Conservation (phyloP, 768 basidiomycete species). For the Multifurca ochricompacta region DNA sequence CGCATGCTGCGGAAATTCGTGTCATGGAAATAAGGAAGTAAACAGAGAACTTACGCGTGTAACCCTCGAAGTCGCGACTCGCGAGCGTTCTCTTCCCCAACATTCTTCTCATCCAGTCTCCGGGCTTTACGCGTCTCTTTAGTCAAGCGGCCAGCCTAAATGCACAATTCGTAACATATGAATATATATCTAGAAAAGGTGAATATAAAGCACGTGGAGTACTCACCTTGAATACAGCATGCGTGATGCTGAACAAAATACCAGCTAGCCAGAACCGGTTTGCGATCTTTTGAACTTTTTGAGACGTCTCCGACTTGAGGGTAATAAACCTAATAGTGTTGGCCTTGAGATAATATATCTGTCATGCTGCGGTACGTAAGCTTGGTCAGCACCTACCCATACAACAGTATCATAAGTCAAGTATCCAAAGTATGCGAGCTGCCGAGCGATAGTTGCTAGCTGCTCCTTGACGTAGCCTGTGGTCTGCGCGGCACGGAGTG, state of each 20-base stretch:
- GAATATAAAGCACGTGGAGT: background rate
- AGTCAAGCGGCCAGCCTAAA: conserved; percentile 51
- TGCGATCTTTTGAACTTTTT: conserved; percentile 53
- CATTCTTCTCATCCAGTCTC: conserved; percentile 55
- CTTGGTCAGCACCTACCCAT: conserved; percentile 53
- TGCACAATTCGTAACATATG: background rate
- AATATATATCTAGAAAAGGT: background rate
- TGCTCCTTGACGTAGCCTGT: conserved; percentile 58
- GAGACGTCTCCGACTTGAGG: conserved; percentile 51
- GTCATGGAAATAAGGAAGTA: conserved; percentile 8
- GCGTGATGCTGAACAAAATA: conserved; percentile 70
- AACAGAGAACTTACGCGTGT: conserved; percentile 36
- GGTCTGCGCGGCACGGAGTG: conserved; percentile 58
- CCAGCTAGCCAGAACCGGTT: conserved; percentile 87
- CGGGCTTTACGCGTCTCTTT: conserved; percentile 51
- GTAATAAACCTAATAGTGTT: conserved; percentile 58
- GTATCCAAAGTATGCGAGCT: conserved; percentile 85
- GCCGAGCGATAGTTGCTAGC: conserved; percentile 70
- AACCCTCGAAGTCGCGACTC: conserved; percentile 55
- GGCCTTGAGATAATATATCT: conserved; percentile 35
- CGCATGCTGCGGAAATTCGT: conserved; percentile 40
- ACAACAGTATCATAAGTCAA: conserved; percentile 73
- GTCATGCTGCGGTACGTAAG: background rate
- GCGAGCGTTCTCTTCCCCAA: conserved; percentile 56
- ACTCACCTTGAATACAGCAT: conserved; percentile 58